A percentile compares a stretch with the other conserved stretches of the same genome.
These are phyloP conservation scores for Geranium rotundifolium DNA, from an alignment of 345 rosid genomes.

Conservation along the genomic window DNA sequence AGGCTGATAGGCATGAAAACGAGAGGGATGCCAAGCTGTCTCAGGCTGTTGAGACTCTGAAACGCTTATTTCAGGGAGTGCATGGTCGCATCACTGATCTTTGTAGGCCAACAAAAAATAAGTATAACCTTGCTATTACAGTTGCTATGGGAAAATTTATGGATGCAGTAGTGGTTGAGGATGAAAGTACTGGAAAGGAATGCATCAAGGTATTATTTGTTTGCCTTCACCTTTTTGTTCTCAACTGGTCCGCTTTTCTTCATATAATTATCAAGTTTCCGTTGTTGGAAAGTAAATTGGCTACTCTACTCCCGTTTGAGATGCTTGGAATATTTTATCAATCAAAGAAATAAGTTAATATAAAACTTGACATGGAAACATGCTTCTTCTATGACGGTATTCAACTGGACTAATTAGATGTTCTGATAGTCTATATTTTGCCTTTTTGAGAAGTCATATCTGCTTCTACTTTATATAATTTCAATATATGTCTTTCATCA, in stretches of 20 bases:
- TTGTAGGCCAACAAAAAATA: constrained; percentile 84
- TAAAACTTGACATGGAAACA: neutral
- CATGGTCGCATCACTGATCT: constrained; percentile 97
- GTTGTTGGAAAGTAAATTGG: too few relatives aligned
- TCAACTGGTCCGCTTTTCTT: too few relatives aligned
- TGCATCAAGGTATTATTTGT: constrained; percentile 71
- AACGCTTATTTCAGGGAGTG: constrained; percentile 88
- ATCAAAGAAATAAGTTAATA: too few relatives aligned
- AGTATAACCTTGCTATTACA: constrained; percentile 93
- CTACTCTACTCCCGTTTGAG: too few relatives aligned
- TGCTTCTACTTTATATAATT: neutral
- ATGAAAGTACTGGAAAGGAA: constrained; percentile 91
- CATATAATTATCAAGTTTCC: too few relatives aligned
- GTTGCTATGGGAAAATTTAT: constrained; percentile 98
- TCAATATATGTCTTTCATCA: too few relatives aligned
- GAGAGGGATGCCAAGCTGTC: constrained; percentile 86
- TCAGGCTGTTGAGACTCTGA: constrained; percentile 86
- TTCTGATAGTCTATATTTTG: too few relatives aligned
- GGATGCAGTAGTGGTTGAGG: constrained; percentile 97
- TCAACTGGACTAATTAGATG: too few relatives aligned
- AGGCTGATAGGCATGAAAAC: constrained; percentile 83
- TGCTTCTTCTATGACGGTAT: neutral
- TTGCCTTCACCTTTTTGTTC: neutral
- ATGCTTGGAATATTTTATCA: too few relatives aligned
- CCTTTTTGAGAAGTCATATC: neutral